phyloP scores from a whole-genome alignment of 108 stramenopile species.

The Bacterosira constricta region DNA sequence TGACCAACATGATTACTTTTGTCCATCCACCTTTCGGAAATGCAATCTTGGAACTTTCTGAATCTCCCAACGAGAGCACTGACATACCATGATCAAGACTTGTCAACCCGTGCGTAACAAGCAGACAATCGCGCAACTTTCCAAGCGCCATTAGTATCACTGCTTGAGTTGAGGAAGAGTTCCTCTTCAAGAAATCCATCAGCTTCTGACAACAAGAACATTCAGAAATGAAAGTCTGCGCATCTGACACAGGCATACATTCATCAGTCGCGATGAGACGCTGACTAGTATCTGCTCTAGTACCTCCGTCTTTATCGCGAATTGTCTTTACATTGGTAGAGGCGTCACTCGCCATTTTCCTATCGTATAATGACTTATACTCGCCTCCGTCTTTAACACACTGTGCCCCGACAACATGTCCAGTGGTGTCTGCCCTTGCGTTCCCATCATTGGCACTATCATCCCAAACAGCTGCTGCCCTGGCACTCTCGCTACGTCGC shows the following conservation, averaged over 20 bases:
- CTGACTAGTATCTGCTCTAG: not conserved
- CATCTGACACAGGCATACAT: slow-evolving; percentile 3
- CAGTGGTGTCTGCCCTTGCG: not conserved
- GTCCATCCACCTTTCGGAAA: not conserved
- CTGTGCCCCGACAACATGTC: too few relatives aligned
- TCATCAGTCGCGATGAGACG: not conserved
- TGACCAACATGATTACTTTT: slow-evolving; percentile 4
- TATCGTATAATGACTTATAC: not conserved
- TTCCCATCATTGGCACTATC: too few relatives aligned
- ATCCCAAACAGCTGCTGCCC: too few relatives aligned
- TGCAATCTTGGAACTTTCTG: not conserved
- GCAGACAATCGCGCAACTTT: not conserved
- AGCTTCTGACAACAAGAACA: not conserved
- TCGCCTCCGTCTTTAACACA: not conserved
- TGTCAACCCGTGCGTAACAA: slow-evolving; percentile 1
- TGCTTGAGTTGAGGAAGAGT: not conserved
- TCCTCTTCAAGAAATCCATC: not conserved
- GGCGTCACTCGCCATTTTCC: not conserved
- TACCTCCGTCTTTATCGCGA: not conserved
- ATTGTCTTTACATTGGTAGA: too few relatives aligned
- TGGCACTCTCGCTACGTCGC: too few relatives aligned
- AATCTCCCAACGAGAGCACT: not conserved
- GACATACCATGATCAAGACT: not conserved
- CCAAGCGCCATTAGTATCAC: not conserved
- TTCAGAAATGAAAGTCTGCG: not conserved